Evolutionary conservation across 1,284 basidiomycete genomes (phyloP).

Genomic region (Termitomyces sp.): DNA sequence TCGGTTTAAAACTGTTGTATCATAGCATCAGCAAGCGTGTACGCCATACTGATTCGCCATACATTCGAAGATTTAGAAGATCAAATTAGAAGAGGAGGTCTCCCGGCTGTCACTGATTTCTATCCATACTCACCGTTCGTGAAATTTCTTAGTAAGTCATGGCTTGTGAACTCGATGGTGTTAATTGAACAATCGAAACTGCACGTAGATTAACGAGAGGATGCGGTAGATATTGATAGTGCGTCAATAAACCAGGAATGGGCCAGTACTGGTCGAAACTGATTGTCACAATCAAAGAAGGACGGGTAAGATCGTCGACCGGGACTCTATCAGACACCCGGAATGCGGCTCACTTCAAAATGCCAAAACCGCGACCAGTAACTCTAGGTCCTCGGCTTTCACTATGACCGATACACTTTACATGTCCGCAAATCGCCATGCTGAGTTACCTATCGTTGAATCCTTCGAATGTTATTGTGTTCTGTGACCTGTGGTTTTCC

Average conservation of each 20-base stretch:
- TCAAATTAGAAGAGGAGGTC: no score
- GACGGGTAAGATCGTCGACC: no score
- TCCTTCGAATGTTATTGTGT: slow-evolving; percentile 3
- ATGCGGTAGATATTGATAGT: neutral
- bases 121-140: neutral
- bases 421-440: neutral
- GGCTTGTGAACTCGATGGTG: no score
- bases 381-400: neutral
- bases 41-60: neutral
- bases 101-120: neutral
- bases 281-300: neutral
- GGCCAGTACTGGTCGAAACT: neutral
- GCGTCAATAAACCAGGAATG: no score
- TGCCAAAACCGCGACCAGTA: neutral
- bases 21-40: neutral
- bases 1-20: neutral
- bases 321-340: neutral
- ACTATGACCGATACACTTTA: neutral
- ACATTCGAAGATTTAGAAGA: no score
- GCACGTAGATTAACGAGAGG: no score
- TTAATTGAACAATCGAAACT: neutral
- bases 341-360: neutral
- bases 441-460: neutral
- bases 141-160: neutral
- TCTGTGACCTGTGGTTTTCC: slow-evolving; percentile 5